Evolutionary conservation across 139 green algal genomes (phyloP).

Genomic region (Micractinium sp.): DNA sequence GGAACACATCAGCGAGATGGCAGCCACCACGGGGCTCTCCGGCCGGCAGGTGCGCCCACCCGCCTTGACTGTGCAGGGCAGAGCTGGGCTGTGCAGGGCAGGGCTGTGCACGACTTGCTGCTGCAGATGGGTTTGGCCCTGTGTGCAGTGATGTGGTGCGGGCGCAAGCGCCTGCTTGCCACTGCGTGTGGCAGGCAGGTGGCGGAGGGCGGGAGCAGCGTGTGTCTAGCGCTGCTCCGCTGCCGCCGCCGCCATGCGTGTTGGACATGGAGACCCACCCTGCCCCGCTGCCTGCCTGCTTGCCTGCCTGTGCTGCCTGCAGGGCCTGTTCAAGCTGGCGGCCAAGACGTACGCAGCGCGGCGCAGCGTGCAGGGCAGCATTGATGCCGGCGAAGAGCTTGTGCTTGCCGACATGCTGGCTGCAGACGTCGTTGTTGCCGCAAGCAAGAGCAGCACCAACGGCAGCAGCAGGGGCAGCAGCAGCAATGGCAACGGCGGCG

Average conservation of each 20-base stretch:
- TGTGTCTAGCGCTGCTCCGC: no score
- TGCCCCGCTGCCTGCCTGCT: background rate
- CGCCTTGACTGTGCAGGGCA: no score
- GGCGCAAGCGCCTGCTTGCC: no score
- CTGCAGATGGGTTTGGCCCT: no score
- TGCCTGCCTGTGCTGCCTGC: background rate
- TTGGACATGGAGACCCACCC: no score
- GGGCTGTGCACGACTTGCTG: no score
- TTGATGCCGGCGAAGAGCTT: background rate
- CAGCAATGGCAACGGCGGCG: background rate
- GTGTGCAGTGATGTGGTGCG: no score
- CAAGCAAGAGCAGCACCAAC: background rate
- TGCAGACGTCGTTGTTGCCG: background rate
- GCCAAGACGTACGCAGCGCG: conserved; percentile 41
- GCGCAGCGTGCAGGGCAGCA: conserved; percentile 16
- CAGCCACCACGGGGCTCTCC: conserved; percentile 42
- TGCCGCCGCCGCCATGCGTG: no score
- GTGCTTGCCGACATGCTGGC: background rate
- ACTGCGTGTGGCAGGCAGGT: no score
- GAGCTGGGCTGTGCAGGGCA: no score
- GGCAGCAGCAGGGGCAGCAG: background rate
- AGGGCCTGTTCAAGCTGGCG: conserved; percentile 59
- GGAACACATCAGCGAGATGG: conserved; percentile 41
- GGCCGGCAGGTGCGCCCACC: conserved; percentile 22
- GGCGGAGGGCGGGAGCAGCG: no score